Base-by-base conservation (phyloP, 2,329 filamentous ascomycete genomes). In the Colletotrichum cuscutae region DNA sequence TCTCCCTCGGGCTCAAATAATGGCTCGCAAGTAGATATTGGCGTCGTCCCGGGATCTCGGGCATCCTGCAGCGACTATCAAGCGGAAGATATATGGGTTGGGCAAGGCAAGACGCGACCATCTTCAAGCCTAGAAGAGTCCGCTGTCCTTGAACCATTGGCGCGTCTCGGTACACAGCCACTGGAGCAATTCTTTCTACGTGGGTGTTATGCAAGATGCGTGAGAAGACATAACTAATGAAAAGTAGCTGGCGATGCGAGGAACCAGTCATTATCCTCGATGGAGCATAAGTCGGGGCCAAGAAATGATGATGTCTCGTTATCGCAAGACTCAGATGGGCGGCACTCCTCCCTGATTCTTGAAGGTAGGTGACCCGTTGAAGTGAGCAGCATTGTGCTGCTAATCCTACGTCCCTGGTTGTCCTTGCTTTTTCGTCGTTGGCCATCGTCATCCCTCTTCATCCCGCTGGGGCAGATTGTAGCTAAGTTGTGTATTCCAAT, bases 321-420 rank as follows among this genome's bases (percentile, higher is more conserved):
- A 32, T 26, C 65, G 32, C 46, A 37, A 26, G 46, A 19, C n/a
- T 26, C n/a, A 5, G 15, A n/a, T 24, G 37, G 37, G 22, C 63
- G 59, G 13, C 9, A 13, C n/a, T 11, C 22, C 42, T 22, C 35
- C n/a, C 19, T 15, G 15, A n/a, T 15, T 9, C 22, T 26, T 35
- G 46, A 67, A 9, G 68, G 68, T 71, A 71, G 42, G 68, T 67
- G 54, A 32, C 30, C 24, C 8, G n/a, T 5, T 54, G 11, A 22
- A 28, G 32, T 53, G 60, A 11, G 30, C 19, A 13, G 46, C 24
- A 8, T 54, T 35, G 19, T 59, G 19, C 11, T 19, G 12, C 61
- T 64, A 24, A 15, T 19, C 7, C 22, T 15, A 49, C 42, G 42
- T 22, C 42, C 42, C n/a, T 53, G 22, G 15, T 32, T 53, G 46